These are phyloP conservation scores for Penicillium crustosum DNA, from an alignment of 2,329 filamentous ascomycete species.

Conservation along the genomic window DNA sequence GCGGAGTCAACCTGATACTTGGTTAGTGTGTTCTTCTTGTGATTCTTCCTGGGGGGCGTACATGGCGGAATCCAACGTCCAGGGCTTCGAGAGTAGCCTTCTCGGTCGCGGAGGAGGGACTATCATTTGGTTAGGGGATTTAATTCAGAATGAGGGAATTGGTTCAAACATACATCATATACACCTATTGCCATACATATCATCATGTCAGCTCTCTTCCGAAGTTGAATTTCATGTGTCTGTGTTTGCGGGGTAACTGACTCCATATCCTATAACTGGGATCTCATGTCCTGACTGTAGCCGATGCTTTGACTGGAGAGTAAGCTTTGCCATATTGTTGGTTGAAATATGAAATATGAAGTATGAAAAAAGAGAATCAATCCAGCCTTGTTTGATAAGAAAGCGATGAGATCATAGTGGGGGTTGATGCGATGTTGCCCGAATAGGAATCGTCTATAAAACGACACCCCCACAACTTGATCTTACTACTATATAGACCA, in stretches of 20 bases:
- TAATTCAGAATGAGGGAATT: not conserved
- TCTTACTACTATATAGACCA: too few relatives aligned
- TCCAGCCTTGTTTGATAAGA: not conserved
- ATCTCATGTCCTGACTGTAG: constrained; percentile 63
- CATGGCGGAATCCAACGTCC: constrained; percentile 34
- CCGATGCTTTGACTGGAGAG: constrained; percentile 44
- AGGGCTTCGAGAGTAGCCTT: constrained; percentile 30
- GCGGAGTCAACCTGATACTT: constrained; percentile 53
- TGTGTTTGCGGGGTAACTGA: constrained; percentile 34
- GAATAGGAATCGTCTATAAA: not conserved
- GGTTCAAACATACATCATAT: constrained; percentile 30
- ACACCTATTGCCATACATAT: constrained; percentile 25
- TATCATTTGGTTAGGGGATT: constrained; percentile 12
- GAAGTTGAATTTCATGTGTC: not conserved
- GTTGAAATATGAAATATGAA: not conserved
- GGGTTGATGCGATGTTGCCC: not conserved
- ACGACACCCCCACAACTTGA: not conserved
- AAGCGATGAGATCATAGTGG: not conserved
- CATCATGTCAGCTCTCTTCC: not conserved
- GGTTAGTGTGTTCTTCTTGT: not conserved
- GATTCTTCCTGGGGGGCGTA: constrained; percentile 7
- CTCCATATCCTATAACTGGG: constrained; percentile 59
- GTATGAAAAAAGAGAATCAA: not conserved
- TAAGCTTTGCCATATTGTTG: constrained; percentile 21
- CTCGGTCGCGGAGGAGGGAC: constrained; percentile 30